phyloP scores from a whole-genome alignment of 495 filamentous ascomycete species.

The Neurospora sp. region DNA sequence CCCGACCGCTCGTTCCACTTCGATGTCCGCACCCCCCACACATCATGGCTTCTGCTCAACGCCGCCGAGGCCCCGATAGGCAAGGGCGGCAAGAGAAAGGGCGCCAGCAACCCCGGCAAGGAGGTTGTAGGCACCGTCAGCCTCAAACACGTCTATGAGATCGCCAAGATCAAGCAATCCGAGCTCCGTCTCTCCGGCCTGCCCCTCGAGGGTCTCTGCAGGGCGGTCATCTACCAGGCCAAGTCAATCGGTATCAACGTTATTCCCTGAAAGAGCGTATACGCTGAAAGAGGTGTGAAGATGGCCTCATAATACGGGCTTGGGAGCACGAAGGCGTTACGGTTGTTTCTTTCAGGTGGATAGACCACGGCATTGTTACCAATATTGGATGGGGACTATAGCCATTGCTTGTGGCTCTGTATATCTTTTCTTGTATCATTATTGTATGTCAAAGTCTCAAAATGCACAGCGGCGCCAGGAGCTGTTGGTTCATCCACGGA shows the following conservation, averaged over 20 bases:
- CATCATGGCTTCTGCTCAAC: constrained; percentile 75
- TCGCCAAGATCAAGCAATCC: constrained; percentile 88
- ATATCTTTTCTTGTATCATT: constrained; percentile 2
- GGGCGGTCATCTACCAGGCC: constrained; percentile 77
- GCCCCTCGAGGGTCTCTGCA: constrained; percentile 70
- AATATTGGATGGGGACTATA: neutral
- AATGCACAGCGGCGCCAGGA: neutral
- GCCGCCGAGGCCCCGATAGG: constrained; percentile 64
- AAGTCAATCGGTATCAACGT: constrained; percentile 82
- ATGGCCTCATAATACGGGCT: neutral
- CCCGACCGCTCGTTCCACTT: constrained; percentile 91
- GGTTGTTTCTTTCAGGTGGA: constrained; percentile 13
- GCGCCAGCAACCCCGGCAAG: constrained; percentile 66
- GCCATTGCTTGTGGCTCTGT: constrained; percentile 2
- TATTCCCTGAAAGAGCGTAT: constrained; percentile 41
- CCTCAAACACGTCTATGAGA: constrained; percentile 96
- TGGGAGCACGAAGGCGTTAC: constrained; percentile 15
- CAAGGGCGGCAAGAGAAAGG: constrained; percentile 69
- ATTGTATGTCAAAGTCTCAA: constrained; percentile 2
- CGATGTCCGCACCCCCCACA: constrained; percentile 85
- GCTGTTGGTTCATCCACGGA: neutral
- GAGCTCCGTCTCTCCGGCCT: constrained; percentile 76
- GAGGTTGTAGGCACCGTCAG: constrained; percentile 73
- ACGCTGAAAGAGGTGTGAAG: neutral
- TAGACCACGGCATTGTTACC: neutral